phyloP scores from a whole-genome alignment of 2,329 filamentous ascomycete species.

The Gremmenia infestans region DNA sequence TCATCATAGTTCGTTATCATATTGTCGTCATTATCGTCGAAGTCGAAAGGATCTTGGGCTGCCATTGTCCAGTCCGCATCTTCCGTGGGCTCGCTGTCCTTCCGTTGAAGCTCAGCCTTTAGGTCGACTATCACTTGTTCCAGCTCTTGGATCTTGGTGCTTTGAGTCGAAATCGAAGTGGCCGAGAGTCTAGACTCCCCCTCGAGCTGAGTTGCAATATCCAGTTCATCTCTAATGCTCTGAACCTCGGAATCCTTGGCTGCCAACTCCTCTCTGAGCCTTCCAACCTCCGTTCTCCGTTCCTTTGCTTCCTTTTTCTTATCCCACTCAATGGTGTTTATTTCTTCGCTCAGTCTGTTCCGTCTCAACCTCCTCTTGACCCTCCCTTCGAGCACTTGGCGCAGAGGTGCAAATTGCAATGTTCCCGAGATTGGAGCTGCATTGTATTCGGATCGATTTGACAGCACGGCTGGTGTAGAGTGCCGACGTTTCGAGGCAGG shows the following conservation, averaged over 20 bases:
- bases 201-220: constrained; percentile 26
- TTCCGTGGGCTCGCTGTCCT: constrained; percentile 17
- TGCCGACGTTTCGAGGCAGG: constrained; percentile 39
- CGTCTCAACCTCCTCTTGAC: constrained; percentile 53
- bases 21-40: constrained; percentile 24
- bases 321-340: constrained; percentile 47
- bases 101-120: constrained; percentile 23
- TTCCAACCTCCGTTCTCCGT: constrained; percentile 43
- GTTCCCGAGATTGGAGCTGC: constrained; percentile 33
- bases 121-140: constrained; percentile 26
- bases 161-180: constrained; percentile 12
- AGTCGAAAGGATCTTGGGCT: constrained; percentile 39
- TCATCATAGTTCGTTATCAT: constrained; percentile 32
- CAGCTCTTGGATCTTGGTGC: constrained; percentile 23
- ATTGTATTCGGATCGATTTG: constrained; percentile 20
- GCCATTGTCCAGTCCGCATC: constrained; percentile 46
- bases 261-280: constrained; percentile 43
- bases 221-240: constrained; percentile 26
- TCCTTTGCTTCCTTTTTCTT: constrained; percentile 38
- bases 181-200: constrained; percentile 20
- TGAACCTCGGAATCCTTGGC: constrained; percentile 28
- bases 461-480: constrained; percentile 37
- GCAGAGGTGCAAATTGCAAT: constrained; percentile 44
- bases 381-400: constrained; percentile 52
- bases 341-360: constrained; percentile 53